Base-by-base conservation (phyloP, 2,329 filamentous ascomycete species). In the Leptographium wingfieldii region DNA sequence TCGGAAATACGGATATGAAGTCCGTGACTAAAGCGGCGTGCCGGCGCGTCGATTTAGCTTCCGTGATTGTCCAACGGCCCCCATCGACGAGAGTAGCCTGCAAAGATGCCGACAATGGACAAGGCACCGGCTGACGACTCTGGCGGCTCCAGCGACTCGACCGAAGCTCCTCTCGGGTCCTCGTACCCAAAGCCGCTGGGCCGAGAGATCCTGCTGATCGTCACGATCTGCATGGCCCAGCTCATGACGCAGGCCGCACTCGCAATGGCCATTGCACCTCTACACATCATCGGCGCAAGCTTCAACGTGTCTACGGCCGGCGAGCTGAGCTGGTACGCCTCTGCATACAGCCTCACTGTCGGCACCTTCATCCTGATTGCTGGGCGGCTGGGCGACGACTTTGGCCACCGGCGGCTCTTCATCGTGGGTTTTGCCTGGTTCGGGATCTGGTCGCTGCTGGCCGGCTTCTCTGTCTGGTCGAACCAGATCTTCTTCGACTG, bases 391-490 rank as follows among this genome's bases (percentile, higher is more conserved):
- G 78, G 78, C 55, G 83, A 87, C 67, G 80, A 82, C 67, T 81
- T 82, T 65, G 84, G 84, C 56, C 82, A 81, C 1, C 81, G 79
- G 60, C 67, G 73, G 16, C 74, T 86, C 62, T 87, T 85, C 64
- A 72, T 85, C 2, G 70, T 68, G 33, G 84, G 85, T 10, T 73
- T 82, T 33, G 62, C 72, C 46, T 87, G 87, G 88, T 79, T 88
- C 55, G 70, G 82, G 4, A 63, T 85, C 40, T 91, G 87, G 81
- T 84, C 82, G 11, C 70, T 92, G 59, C 73, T 89, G 56, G 81
- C 80, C n/a, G 88, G 87, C 6, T 25, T 62, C 19, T 25, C 59
- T 2, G 62, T 61, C 9, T 88, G 59, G 31, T 25, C 59, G 9
- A n/a, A 14, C 55, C 78, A 84, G 61, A 70, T 73, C 1, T 69